A percentile compares a stretch with the other conserved stretches of the same genome.
phyloP scores from a whole-genome alignment of 176 grass and related monocot species.

The Stipa capillata region DNA sequence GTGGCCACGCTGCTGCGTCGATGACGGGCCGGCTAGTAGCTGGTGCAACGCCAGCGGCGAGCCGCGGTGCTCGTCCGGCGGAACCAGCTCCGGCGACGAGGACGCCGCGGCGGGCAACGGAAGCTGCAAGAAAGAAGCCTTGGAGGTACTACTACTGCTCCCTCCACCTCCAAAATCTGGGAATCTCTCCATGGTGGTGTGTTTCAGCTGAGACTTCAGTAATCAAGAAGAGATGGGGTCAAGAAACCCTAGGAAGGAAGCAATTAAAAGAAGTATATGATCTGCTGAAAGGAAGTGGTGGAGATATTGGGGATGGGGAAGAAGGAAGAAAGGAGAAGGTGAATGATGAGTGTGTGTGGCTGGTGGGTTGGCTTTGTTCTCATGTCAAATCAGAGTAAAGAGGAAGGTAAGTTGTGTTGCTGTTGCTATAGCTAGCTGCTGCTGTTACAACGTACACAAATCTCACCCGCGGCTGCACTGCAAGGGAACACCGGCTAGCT shows the following conservation, averaged over 20 bases:
- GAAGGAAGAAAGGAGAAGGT: background rate
- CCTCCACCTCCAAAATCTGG: slow-evolving; percentile 30
- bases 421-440: slow-evolving; percentile 12
- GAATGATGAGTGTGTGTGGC: slow-evolving; percentile 33
- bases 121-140: slow-evolving; percentile 49
- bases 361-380: slow-evolving; percentile 79
- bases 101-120: slow-evolving; percentile 17
- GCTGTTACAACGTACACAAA: background rate
- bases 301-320: background rate
- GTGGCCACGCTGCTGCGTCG: slow-evolving; percentile 7
- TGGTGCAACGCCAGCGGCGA: slow-evolving; percentile 27
- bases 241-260: slow-evolving; percentile 27
- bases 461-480: background rate
- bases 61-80: background rate
- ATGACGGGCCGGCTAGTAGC: slow-evolving; percentile 12
- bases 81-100: background rate
- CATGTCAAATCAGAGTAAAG: slow-evolving; percentile 77
- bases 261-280: background rate
- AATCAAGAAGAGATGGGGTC: background rate
- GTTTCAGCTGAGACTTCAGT: background rate
- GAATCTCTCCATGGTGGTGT: slow-evolving; percentile 22
- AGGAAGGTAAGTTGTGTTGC: slow-evolving; percentile 4
- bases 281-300: background rate
- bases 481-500: background rate
- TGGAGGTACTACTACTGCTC: slow-evolving; percentile 35